phyloP scores from a whole-genome alignment of 768 basidiomycete species.

The Cyclocybe cylindracea region DNA sequence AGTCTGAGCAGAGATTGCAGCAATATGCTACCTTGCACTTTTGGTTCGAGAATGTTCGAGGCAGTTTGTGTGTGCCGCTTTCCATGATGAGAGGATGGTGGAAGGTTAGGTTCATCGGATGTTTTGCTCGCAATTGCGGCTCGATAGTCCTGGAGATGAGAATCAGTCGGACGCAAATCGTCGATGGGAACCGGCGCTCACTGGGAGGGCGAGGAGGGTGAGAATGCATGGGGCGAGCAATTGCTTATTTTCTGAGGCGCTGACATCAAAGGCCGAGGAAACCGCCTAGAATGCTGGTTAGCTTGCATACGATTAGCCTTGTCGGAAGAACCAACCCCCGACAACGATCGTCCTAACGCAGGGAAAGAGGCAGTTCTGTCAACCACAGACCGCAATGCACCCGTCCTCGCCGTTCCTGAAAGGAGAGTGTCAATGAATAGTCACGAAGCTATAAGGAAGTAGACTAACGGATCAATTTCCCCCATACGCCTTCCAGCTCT shows the following conservation, averaged over 20 bases:
- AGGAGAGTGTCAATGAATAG: slow-evolving; percentile 2
- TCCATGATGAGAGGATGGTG: slow-evolving; percentile 16
- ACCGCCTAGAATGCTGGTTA: slow-evolving; percentile 48
- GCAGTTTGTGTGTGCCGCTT: slow-evolving; percentile 11
- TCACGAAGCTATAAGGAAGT: neutral
- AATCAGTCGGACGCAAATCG: slow-evolving; percentile 2
- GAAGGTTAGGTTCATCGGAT: slow-evolving; percentile 5
- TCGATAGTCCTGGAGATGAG: slow-evolving; percentile 26
- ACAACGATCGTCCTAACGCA: slow-evolving; percentile 46
- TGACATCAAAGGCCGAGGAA: slow-evolving; percentile 58
- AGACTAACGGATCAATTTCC: slow-evolving; percentile 69
- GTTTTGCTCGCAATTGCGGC: slow-evolving; percentile 9
- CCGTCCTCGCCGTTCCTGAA: slow-evolving; percentile 69
- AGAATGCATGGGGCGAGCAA: slow-evolving; percentile 71
- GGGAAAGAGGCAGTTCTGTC: slow-evolving; percentile 61
- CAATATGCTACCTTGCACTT: slow-evolving; percentile 82
- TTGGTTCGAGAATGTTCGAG: slow-evolving; percentile 55
- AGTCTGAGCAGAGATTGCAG: slow-evolving; percentile 82
- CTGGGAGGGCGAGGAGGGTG: slow-evolving; percentile 49
- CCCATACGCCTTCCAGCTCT: slow-evolving; percentile 63
- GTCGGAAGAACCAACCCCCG: slow-evolving; percentile 48
- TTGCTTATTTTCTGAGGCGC: slow-evolving; percentile 43
- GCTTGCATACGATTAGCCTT: neutral
- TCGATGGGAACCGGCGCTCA: slow-evolving; percentile 22
- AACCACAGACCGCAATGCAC: slow-evolving; percentile 75